These are phyloP conservation scores for Micromonas pusilla DNA, from an alignment of 139 green algal genomes.

Conservation along the genomic window DNA sequence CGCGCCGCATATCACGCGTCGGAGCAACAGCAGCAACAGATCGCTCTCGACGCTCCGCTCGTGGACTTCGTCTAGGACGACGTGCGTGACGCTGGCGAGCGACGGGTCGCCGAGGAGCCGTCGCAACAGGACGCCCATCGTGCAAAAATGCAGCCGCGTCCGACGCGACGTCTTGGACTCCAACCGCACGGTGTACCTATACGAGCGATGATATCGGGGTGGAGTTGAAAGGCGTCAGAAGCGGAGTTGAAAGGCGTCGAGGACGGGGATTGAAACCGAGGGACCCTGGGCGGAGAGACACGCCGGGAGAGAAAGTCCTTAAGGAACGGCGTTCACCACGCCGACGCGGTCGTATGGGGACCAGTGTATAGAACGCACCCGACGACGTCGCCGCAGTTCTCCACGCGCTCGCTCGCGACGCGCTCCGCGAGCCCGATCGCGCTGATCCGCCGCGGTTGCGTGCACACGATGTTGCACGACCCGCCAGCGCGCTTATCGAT, in stretches of 20 bases:
- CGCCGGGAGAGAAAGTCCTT: too few relatives aligned
- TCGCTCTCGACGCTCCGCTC: slow-evolving; percentile 74
- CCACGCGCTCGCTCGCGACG: slow-evolving; percentile 36
- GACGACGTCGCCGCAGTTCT: slow-evolving; percentile 27
- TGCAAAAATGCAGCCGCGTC: slow-evolving; percentile 53
- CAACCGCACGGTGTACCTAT: slow-evolving; percentile 35
- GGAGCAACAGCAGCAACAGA: slow-evolving; percentile 75
- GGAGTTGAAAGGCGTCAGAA: too few relatives aligned
- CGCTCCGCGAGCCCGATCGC: slow-evolving; percentile 31
- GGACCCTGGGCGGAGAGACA: too few relatives aligned
- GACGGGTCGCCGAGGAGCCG: slow-evolving; percentile 28
- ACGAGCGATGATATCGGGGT: too few relatives aligned
- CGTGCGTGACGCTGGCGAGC: slow-evolving; percentile 53
- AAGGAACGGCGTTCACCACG: too few relatives aligned
- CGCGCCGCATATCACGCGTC: slow-evolving; percentile 11
- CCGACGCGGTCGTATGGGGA: too few relatives aligned
- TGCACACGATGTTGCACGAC: slow-evolving; percentile 16
- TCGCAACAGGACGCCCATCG: slow-evolving; percentile 49
- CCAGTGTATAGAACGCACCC: too few relatives aligned
- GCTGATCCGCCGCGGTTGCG: slow-evolving; percentile 30
- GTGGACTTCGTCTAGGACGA: slow-evolving; percentile 87
- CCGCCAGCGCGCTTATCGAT: background rate
- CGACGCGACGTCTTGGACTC: slow-evolving; percentile 27
- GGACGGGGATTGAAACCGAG: too few relatives aligned
- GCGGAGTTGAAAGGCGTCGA: too few relatives aligned